Evolutionary conservation across 345 rosid genomes (phyloP).

Genomic region (Noccaea bulbosa): DNA sequence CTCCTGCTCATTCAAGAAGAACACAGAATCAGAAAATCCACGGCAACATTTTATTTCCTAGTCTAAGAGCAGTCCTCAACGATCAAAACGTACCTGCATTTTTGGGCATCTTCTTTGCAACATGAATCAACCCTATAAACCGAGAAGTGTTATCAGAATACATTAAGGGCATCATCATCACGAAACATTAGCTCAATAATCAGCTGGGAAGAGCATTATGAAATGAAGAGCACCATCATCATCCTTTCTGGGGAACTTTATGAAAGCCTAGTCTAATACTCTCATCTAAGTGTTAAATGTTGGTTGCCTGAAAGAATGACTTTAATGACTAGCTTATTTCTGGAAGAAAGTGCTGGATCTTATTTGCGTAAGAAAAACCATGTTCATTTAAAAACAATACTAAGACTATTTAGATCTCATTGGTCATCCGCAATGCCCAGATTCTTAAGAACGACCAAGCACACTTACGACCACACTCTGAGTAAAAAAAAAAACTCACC

Average conservation of each 20-base stretch:
- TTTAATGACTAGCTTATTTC: slow-evolving; percentile 2
- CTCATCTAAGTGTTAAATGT: not conserved
- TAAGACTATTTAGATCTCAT: not conserved
- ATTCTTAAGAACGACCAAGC: not conserved
- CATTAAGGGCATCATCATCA: not conserved
- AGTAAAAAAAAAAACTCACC: slow-evolving; percentile 52
- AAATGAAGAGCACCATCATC: not conserved
- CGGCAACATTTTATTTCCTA: not conserved
- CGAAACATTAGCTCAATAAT: not conserved
- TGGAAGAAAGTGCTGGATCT: not conserved
- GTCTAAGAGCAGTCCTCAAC: slow-evolving; percentile 19
- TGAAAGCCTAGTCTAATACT: not conserved
- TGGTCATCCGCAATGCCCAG: too few relatives aligned
- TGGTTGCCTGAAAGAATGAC: not conserved
- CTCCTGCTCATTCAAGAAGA: slow-evolving; percentile 60
- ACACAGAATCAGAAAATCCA: slow-evolving; percentile 13
- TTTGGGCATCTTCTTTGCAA: slow-evolving; percentile 94
- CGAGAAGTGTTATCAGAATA: slow-evolving; percentile 5
- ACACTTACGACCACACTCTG: not conserved
- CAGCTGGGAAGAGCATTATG: slow-evolving; percentile 3
- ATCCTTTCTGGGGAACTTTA: not conserved
- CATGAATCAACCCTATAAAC: slow-evolving; percentile 83
- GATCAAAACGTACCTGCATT: slow-evolving; percentile 73
- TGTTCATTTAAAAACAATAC: not conserved
- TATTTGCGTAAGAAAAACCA: not conserved